Conservation (phyloP, 352 stramenopile genomes). For the Globisporangium spinosum region DNA sequence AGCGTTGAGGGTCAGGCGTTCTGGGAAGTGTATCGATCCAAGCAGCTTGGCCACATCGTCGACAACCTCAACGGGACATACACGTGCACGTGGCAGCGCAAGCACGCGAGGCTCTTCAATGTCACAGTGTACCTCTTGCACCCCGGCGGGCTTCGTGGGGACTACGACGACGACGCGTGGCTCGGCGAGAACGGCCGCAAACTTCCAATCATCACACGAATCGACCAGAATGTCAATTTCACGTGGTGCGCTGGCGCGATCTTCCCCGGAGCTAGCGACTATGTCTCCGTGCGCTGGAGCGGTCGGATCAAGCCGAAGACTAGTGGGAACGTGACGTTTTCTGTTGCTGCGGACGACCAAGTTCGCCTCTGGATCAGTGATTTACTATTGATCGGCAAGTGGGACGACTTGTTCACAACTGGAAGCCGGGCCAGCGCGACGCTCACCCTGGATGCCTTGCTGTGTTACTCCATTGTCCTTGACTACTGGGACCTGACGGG, state of each 20-base stretch:
- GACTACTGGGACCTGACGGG: constrained; percentile 55
- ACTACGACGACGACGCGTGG: constrained; percentile 71
- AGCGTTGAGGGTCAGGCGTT: not conserved
- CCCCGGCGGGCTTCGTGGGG: constrained; percentile 47
- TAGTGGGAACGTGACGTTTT: constrained; percentile 38
- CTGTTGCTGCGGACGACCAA: constrained; percentile 44
- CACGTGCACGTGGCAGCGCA: constrained; percentile 47
- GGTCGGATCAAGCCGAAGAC: constrained; percentile 55
- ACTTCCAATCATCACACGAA: constrained; percentile 31
- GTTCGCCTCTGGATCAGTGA: constrained; percentile 64
- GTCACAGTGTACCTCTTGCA: constrained; percentile 59
- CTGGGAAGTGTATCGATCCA: constrained; percentile 21
- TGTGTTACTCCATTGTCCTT: constrained; percentile 47
- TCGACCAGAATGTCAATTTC: constrained; percentile 72
- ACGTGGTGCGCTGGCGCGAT: constrained; percentile 51
- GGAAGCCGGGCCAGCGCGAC: constrained; percentile 12
- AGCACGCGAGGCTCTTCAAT: constrained; percentile 40
- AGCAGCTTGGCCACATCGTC: constrained; percentile 19
- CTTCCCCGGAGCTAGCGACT: constrained; percentile 48
- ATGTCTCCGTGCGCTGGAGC: constrained; percentile 62
- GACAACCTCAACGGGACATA: constrained; percentile 36
- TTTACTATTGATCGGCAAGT: constrained; percentile 58
- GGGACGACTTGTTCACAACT: constrained; percentile 26
- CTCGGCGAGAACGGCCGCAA: constrained; percentile 25
- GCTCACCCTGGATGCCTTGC: constrained; percentile 31